These are phyloP conservation scores for Ceratobasidium sp. DNA, from an alignment of 1,284 basidiomycete species.

Conservation along the genomic window DNA sequence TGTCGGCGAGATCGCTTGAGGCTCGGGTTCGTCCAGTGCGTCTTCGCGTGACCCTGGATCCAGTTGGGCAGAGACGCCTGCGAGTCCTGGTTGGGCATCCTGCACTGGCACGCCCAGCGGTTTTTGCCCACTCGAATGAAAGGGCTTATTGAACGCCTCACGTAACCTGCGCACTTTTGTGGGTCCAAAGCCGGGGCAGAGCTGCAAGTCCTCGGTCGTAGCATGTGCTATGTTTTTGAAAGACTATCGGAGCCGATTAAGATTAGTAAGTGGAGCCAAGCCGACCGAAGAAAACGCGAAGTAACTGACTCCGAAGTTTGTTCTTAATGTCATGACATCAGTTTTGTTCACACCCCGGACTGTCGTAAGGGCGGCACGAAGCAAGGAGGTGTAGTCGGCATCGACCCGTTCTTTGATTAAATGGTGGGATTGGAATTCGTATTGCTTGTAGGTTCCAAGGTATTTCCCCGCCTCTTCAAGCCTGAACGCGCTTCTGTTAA, in stretches of 20 bases:
- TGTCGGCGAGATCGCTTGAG: conserved; percentile 4
- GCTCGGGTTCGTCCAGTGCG: conserved; percentile 40
- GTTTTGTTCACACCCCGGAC: conserved; percentile 98
- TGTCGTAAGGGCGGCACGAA: conserved; percentile 88
- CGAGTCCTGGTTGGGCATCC: conserved; percentile 3
- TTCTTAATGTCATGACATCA: conserved; percentile 93
- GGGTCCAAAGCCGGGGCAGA: conserved; percentile 93
- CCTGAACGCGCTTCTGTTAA: conserved; percentile 59
- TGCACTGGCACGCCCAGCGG: conserved; percentile 19
- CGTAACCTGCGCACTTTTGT: conserved; percentile 90
- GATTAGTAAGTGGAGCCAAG: conserved; percentile 22
- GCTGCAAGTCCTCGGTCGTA: conserved; percentile 78
- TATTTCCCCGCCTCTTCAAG: conserved; percentile 94
- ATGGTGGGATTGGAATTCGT: conserved; percentile 93
- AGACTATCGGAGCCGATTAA: conserved; percentile 67
- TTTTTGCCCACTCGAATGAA: conserved; percentile 58
- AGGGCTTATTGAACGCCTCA: conserved; percentile 82
- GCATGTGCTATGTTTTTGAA: conserved; percentile 84
- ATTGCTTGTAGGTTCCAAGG: conserved; percentile 91
- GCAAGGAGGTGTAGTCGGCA: conserved; percentile 85
- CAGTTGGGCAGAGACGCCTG: neutral
- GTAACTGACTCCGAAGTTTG: conserved; percentile 87
- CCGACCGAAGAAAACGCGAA: neutral
- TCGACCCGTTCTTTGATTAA: conserved; percentile 94
- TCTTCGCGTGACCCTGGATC: neutral